Evolutionary conservation across 1,284 basidiomycete species (phyloP).

Genomic region (Crucibulum parvulum): DNA sequence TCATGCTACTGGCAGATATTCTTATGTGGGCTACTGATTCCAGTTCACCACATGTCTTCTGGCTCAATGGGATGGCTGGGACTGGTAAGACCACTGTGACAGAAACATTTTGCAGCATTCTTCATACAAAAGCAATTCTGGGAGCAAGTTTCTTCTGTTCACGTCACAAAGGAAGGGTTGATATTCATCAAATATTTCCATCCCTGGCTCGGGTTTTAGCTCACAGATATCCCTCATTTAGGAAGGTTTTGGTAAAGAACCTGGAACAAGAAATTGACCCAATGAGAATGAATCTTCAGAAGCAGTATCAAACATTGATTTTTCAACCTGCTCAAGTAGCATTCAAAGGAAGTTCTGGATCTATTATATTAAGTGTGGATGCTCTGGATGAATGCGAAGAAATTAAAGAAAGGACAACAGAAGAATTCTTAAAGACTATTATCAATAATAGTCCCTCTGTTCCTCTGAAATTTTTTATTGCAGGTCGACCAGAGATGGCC

Average conservation of each 20-base stretch:
- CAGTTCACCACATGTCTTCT: slow-evolving; percentile 11
- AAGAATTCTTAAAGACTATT: background rate
- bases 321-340: background rate
- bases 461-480: background rate
- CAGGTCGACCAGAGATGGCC: background rate
- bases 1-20: slow-evolving; percentile 4
- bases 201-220: slow-evolving; percentile 31
- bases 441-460: background rate
- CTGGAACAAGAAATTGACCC: slow-evolving; percentile 5
- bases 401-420: background rate
- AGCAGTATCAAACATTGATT: slow-evolving; percentile 10
- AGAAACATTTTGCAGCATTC: slow-evolving; percentile 8
- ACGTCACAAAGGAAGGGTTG: slow-evolving; percentile 8
- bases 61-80: slow-evolving; percentile 25
- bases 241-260: background rate
- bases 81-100: slow-evolving; percentile 8
- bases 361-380: slow-evolving; percentile 23
- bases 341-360: background rate
- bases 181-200: slow-evolving; percentile 23
- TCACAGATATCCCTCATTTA: slow-evolving; percentile 3
- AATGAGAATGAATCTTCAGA: slow-evolving; percentile 4
- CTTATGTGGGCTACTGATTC: slow-evolving; percentile 9
- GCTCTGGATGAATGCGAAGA: slow-evolving; percentile 25
- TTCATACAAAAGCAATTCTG: slow-evolving; percentile 10
- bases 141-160: slow-evolving; percentile 32